Evolutionary conservation across 2,329 filamentous ascomycete species (phyloP).

Genomic region (Hypoxylon sp.): DNA sequence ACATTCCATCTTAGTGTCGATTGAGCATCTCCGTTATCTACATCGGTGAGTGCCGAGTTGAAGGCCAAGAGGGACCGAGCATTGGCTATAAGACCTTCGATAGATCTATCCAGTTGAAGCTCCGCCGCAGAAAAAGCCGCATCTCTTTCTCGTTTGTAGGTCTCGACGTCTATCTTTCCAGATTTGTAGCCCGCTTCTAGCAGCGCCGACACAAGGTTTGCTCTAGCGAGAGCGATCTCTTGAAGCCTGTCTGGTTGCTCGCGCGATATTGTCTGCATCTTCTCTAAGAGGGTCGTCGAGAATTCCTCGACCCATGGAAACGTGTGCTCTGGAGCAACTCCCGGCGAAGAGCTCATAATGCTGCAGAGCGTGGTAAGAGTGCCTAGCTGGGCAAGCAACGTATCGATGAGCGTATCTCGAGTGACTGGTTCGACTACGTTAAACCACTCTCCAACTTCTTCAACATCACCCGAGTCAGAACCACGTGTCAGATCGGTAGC

Average conservation of each 20-base stretch:
- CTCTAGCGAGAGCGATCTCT: constrained; percentile 49
- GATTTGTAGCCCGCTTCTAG: constrained; percentile 48
- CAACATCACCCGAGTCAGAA: constrained; percentile 43
- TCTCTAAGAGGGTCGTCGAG: constrained; percentile 64
- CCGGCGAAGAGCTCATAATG: constrained; percentile 58
- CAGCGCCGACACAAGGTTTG: constrained; percentile 45
- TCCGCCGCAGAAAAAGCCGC: constrained; percentile 45
- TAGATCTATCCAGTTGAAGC: constrained; percentile 36
- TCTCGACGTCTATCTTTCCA: constrained; percentile 44
- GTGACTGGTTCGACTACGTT: constrained; percentile 76
- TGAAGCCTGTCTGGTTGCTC: constrained; percentile 40
- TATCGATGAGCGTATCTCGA: constrained; percentile 74
- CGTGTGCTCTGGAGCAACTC: constrained; percentile 50
- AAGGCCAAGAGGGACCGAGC: constrained; percentile 49
- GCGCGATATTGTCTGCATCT: constrained; percentile 42
- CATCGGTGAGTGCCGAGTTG: constrained; percentile 47
- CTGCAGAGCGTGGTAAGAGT: constrained; percentile 65
- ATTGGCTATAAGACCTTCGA: constrained; percentile 44
- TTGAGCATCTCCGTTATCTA: constrained; percentile 30
- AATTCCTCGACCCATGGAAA: constrained; percentile 71
- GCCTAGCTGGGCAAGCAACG: constrained; percentile 73
- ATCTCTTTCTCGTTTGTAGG: constrained; percentile 49
- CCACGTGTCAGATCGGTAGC: constrained; percentile 20
- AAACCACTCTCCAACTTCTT: constrained; percentile 68
- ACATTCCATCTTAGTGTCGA: constrained; percentile 49